Evolutionary conservation across 2,329 filamentous ascomycete genomes (phyloP), one percentile per base, ranked within the genome.

Genomic region (Curvularia spicifera): DNA sequence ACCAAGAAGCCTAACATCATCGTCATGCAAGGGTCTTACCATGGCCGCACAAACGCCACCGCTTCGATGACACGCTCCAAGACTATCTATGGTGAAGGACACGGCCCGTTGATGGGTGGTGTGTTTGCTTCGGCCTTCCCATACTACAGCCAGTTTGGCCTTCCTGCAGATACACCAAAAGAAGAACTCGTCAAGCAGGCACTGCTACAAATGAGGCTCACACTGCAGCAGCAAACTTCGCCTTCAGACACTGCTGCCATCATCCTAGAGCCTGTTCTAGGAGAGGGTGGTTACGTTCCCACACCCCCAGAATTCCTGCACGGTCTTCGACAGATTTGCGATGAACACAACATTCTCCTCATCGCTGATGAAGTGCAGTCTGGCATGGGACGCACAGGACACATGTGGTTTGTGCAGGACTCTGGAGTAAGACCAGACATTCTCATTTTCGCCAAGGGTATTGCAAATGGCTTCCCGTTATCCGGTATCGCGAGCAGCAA

Each of bases 331-430:
- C 71, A 79, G 56, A 76, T 80, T 20, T 80, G 79, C 56, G 77
- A 80, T 54, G 76, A 78, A 61, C 69, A 81, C 68, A 74, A 75
- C 40, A 79, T 80, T 46, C 74, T 81, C 1, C 70, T 81, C 5
- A 77, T 81, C 4, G 65, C 66, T 12, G 79, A 81, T 53, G 79
- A 81, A 55, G 79, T 81, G 1, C 79, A 80, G 52, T 78, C 68
- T 29, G 79, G 79, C 8, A 79, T 78, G 62, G 79, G 78, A 2
- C 72, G 79, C 29, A 81, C 79, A 1, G 79, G 79, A 20, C 76
- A 77, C 42, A 78, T 80, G 74, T 80, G 79, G 56, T 78, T 78
- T 5, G 66, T 79, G 12, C 76, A 81, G 59, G 76, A 80, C 56
- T 79, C 71, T 56, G 73, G 71, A 24, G 78, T 81, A 18, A 69